These are phyloP conservation scores for Leccinum griseonigrum DNA, from an alignment of 1,284 basidiomycete genomes.

Conservation along the genomic window DNA sequence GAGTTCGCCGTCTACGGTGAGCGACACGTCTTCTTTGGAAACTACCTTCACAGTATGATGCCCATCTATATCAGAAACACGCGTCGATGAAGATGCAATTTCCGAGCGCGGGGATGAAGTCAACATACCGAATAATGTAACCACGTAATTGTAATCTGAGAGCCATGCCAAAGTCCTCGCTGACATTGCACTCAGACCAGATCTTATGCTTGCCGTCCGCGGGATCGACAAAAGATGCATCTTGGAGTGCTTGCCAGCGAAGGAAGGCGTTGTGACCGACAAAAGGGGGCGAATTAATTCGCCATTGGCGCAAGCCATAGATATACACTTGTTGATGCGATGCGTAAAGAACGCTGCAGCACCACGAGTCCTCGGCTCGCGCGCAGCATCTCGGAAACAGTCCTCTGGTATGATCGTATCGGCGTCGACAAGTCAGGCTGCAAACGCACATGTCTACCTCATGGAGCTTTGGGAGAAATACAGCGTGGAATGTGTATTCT, in stretches of 20 bases:
- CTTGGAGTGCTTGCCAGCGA: slow-evolving; percentile 82
- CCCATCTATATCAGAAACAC: slow-evolving; percentile 53
- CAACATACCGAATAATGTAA: slow-evolving; percentile 16
- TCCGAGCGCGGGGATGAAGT: slow-evolving; percentile 3
- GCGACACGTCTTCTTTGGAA: slow-evolving; percentile 87
- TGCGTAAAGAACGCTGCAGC: slow-evolving; percentile 86
- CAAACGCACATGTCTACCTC: neutral
- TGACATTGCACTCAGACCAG: slow-evolving; percentile 84
- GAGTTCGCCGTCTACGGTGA: slow-evolving; percentile 77
- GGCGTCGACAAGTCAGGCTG: slow-evolving; percentile 50
- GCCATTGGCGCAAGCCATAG: slow-evolving; percentile 73
- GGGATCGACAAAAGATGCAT: slow-evolving; percentile 67
- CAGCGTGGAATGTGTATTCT: too few species aligned
- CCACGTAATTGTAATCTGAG: slow-evolving; percentile 51
- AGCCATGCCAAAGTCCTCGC: slow-evolving; percentile 88
- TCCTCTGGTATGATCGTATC: slow-evolving; percentile 87
- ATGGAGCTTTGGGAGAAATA: neutral
- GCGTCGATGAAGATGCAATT: neutral
- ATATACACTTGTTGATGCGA: slow-evolving; percentile 75
- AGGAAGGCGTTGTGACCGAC: slow-evolving; percentile 89
- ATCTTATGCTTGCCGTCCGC: slow-evolving; percentile 61
- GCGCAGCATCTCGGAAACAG: slow-evolving; percentile 79
- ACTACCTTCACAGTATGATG: slow-evolving; percentile 74
- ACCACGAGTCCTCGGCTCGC: slow-evolving; percentile 63
- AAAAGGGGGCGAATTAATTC: slow-evolving; percentile 72